phyloP scores from a whole-genome alignment of 2,329 filamentous ascomycete species.

The Helicocarpus griseus region DNA sequence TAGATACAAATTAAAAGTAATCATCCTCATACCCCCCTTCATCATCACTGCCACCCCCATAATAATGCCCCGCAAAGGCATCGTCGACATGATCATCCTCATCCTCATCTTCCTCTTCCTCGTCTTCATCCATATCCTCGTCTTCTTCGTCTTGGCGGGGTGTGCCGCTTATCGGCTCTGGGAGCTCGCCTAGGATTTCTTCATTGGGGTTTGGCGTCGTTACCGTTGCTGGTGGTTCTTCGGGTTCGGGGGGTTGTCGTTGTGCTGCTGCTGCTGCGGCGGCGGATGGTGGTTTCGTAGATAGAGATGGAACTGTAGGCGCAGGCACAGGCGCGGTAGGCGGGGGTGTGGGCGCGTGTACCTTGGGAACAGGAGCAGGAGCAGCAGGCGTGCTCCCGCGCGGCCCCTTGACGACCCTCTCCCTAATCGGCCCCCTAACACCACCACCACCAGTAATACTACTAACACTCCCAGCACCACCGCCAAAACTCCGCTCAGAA shows the following conservation, averaged over 20 bases:
- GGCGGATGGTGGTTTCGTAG: conserved; percentile 15
- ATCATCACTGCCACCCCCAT: conserved; percentile 25
- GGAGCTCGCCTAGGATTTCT: conserved; percentile 18
- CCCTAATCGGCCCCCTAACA: background rate
- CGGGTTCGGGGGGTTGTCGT: conserved; percentile 7
- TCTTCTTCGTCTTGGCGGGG: conserved; percentile 19
- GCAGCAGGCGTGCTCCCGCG: background rate
- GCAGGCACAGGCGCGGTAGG: background rate
- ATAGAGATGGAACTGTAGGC: conserved; percentile 2
- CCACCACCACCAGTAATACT: conserved; percentile 3
- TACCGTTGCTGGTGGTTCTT: conserved; percentile 1
- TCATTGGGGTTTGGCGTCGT: conserved; percentile 13
- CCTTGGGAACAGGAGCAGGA: background rate
- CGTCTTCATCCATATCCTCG: conserved; percentile 19
- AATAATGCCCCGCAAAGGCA: conserved; percentile 29
- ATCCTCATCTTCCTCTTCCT: conserved; percentile 25
- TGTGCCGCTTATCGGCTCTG: conserved; percentile 4
- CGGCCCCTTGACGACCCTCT: background rate
- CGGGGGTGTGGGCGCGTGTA: background rate
- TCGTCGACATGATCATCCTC: conserved; percentile 25
- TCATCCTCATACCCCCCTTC: conserved; percentile 26
- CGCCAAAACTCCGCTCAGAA: conserved; percentile 11
- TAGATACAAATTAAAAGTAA: too few relatives aligned
- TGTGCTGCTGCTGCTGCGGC: conserved; percentile 13
- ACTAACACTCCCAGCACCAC: background rate